Evolutionary conservation across 2,329 filamentous ascomycete species (phyloP).

Genomic region (Beauveria scarabaeidicola): DNA sequence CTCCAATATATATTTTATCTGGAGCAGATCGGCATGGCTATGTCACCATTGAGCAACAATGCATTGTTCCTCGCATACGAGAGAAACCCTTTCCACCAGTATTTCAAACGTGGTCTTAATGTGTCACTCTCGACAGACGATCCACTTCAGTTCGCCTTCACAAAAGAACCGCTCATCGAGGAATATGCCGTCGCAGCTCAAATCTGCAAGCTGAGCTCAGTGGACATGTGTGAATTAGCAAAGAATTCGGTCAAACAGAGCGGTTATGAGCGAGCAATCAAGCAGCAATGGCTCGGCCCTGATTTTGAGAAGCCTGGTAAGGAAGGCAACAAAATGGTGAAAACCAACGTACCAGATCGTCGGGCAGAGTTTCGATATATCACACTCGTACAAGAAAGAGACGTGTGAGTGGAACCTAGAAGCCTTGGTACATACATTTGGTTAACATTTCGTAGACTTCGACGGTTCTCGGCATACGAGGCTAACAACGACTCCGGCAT

Average conservation of each 20-base stretch:
- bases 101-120: slow-evolving; percentile 90
- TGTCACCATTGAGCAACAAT: slow-evolving; percentile 99
- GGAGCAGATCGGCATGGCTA: slow-evolving; percentile 95
- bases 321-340: slow-evolving; percentile 82
- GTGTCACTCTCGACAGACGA: slow-evolving; percentile 96
- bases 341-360: slow-evolving; percentile 93
- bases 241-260: slow-evolving; percentile 94
- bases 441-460: slow-evolving; percentile 25
- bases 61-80: slow-evolving; percentile 94
- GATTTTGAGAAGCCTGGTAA: slow-evolving; percentile 72
- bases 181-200: slow-evolving; percentile 97
- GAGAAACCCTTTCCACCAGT: slow-evolving; percentile 89
- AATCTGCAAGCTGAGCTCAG: slow-evolving; percentile 93
- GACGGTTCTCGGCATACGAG: slow-evolving; percentile 33
- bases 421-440: neutral
- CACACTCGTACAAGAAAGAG: slow-evolving; percentile 73
- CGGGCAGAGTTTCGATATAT: slow-evolving; percentile 83
- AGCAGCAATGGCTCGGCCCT: slow-evolving; percentile 82
- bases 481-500: neutral
- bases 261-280: slow-evolving; percentile 82
- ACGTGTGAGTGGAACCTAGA: slow-evolving; percentile 54
- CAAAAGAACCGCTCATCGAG: slow-evolving; percentile 94
- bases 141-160: slow-evolving; percentile 95
- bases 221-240: slow-evolving; percentile 97
- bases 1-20: slow-evolving; percentile 97